Evolutionary conservation across 1,139 yeast species (phyloP), one percentile per base, ranked within the genome.

Genomic region (Yamadazyma mexicana): DNA sequence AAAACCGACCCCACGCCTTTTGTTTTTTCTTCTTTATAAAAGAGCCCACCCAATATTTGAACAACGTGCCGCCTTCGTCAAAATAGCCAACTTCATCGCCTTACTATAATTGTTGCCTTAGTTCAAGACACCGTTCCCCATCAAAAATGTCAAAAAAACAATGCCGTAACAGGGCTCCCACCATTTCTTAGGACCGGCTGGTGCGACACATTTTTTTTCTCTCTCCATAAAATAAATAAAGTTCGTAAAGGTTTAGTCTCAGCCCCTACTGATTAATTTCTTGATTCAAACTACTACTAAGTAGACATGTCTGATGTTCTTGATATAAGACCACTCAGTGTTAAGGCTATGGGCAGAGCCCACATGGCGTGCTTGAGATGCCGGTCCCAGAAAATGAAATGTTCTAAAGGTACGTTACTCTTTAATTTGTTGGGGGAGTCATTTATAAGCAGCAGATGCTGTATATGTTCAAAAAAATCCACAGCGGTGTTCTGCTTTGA

Each of bases 391-490:
- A 48, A 48, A 33, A 46, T 48, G 50, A 45, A 39, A 18, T 48
- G 51, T 25, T 43, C 50, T 2, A 48, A 48, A 40, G 49, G 51
- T 47, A 42, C 28, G 51, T 40, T n/a, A 11, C n/a, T n/a, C n/a
- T 24, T 24, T 6, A 9, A 24, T n/a, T 24, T 24, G 27, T 20
- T 20, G 22, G 22, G 22, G 22, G 8, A n/a, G n/a, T n/a, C n/a
- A n/a, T n/a, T n/a, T n/a, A n/a, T n/a, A n/a, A n/a, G n/a, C n/a
- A n/a, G n/a, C n/a, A n/a, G n/a, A n/a, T n/a, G n/a, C n/a, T n/a
- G n/a, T n/a, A n/a, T n/a, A n/a, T n/a, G 9, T 6, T 20, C 23
- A 20, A 20, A 20, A 20, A 20, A 20, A 20, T 8, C 8, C 22
- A 20, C 8, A 20, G 22, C 22, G 8, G 8, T 20, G 22, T 20